Conservation (phyloP, 1,139 yeast species). For the Yamadazyma sp. region DNA sequence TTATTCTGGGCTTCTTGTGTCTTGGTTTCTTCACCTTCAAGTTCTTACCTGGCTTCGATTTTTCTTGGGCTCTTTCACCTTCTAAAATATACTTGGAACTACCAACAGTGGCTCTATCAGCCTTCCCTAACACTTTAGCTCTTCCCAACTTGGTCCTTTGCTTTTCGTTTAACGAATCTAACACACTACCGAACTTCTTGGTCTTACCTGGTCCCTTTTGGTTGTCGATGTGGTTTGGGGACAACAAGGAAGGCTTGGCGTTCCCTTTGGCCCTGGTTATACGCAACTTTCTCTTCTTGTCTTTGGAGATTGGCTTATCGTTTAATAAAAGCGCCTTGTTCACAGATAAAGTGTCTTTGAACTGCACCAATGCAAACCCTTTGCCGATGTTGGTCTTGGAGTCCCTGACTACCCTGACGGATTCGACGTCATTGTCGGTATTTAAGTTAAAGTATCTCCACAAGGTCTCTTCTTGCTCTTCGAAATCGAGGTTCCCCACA, state of each 20-base stretch:
- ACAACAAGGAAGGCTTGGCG: slow-evolving; percentile 46
- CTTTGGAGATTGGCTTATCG: slow-evolving; percentile 60
- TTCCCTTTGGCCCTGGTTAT: slow-evolving; percentile 71
- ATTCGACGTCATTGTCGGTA: slow-evolving; percentile 72
- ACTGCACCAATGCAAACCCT: slow-evolving; percentile 96
- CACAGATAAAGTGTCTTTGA: slow-evolving; percentile 76
- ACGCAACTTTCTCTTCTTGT: slow-evolving; percentile 65
- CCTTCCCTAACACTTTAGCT: slow-evolving; percentile 65
- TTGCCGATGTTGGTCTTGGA: slow-evolving; percentile 92
- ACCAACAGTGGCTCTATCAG: slow-evolving; percentile 71
- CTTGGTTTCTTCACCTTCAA: slow-evolving; percentile 39
- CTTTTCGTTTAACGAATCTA: slow-evolving; percentile 46
- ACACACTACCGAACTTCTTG: slow-evolving; percentile 15
- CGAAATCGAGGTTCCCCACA: slow-evolving; percentile 93
- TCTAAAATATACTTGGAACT: slow-evolving; percentile 21
- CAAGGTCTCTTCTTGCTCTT: slow-evolving; percentile 83
- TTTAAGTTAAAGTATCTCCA: slow-evolving; percentile 75
- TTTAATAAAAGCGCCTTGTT: slow-evolving; percentile 78
- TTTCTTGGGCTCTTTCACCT: slow-evolving; percentile 73
- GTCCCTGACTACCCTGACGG: slow-evolving; percentile 89
- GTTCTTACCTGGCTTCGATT: slow-evolving; percentile 66
- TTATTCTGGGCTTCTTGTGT: slow-evolving; percentile 63
- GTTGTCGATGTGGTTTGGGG: slow-evolving; percentile 47
- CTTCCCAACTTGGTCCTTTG: slow-evolving; percentile 82
- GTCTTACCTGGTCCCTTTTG: slow-evolving; percentile 22